A percentile compares a stretch with the other conserved stretches of the same genome.
Conservation (phyloP, 768 basidiomycete genomes). For the Psilocybe azurescens region DNA sequence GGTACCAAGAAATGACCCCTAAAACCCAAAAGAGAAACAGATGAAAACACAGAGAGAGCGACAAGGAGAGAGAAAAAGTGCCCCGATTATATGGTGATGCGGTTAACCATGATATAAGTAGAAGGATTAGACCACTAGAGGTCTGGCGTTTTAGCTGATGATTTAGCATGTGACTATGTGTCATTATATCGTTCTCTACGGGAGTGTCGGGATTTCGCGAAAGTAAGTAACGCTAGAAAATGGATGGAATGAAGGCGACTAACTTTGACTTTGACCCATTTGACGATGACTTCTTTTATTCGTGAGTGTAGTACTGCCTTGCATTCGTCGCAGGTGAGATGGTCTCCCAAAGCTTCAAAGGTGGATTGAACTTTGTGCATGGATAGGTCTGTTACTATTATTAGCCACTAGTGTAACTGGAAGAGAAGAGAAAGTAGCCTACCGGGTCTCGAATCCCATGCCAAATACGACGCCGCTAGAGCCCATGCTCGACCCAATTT, state of each 20-base stretch:
- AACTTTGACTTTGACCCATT: slow-evolving; percentile 40
- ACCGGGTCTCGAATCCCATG: slow-evolving; percentile 44
- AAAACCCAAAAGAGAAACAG: not conserved
- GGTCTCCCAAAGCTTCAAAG: slow-evolving; percentile 31
- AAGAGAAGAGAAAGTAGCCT: slow-evolving; percentile 12
- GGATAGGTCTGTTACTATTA: slow-evolving; percentile 29
- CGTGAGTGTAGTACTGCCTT: slow-evolving; percentile 27
- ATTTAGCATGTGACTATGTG: not conserved
- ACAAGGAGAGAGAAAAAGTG: too few relatives aligned
- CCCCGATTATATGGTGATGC: too few relatives aligned
- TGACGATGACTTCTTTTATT: slow-evolving; percentile 30
- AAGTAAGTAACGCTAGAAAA: too few relatives aligned
- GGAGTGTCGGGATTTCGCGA: not conserved
- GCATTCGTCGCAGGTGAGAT: slow-evolving; percentile 34
- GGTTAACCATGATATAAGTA: not conserved
- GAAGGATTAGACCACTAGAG: not conserved
- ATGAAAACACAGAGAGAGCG: too few relatives aligned
- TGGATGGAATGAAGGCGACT: not conserved
- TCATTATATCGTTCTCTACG: slow-evolving; percentile 4
- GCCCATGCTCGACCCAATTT: slow-evolving; percentile 43
- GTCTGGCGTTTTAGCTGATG: not conserved
- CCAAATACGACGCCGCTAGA: slow-evolving; percentile 37
- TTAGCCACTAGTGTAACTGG: slow-evolving; percentile 2
- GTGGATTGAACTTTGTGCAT: slow-evolving; percentile 31
- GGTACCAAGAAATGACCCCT: not conserved